These are phyloP conservation scores for Trichoderma atroviride DNA, from an alignment of 2,329 filamentous ascomycete species.

Conservation along the genomic window DNA sequence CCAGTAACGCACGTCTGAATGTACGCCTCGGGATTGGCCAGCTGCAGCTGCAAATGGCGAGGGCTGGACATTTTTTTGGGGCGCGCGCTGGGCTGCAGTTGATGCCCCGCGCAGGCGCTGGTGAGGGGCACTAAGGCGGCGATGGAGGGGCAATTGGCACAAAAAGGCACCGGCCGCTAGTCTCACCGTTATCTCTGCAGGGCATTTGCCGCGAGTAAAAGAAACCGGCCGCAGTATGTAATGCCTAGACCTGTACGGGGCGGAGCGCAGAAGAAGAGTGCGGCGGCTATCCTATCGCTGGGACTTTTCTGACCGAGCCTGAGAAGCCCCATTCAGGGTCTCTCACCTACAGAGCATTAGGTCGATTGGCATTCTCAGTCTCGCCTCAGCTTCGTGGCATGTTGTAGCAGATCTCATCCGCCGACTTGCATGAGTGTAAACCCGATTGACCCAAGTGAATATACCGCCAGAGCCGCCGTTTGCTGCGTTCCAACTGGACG, in stretches of 20 bases:
- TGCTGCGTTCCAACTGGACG: not conserved
- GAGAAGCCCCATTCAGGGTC: not conserved
- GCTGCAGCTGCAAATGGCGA: not conserved
- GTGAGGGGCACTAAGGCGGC: constrained; percentile 14
- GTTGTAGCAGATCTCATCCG: not conserved
- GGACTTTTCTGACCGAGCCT: not conserved
- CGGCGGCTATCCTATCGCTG: not conserved
- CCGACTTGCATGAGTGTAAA: not conserved
- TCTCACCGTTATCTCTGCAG: constrained; percentile 24
- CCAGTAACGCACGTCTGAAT: constrained; percentile 1
- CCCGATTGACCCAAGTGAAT: not conserved
- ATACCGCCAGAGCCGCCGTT: constrained; percentile 10
- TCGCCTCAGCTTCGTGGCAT: not conserved
- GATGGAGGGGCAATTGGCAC: constrained; percentile 7
- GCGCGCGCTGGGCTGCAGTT: not conserved
- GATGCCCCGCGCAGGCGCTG: constrained; percentile 4
- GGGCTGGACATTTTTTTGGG: constrained; percentile 8
- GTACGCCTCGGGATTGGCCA: constrained; percentile 5
- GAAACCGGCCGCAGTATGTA: constrained; percentile 22
- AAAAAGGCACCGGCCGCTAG: constrained; percentile 24
- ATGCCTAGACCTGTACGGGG: constrained; percentile 3
- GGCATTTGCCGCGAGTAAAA: not conserved
- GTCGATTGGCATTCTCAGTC: not conserved
- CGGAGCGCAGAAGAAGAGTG: constrained; percentile 25
- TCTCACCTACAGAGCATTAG: not conserved